Conservation (phyloP, 176 grass and related monocot genomes). For the Oryza meyeriana region DNA sequence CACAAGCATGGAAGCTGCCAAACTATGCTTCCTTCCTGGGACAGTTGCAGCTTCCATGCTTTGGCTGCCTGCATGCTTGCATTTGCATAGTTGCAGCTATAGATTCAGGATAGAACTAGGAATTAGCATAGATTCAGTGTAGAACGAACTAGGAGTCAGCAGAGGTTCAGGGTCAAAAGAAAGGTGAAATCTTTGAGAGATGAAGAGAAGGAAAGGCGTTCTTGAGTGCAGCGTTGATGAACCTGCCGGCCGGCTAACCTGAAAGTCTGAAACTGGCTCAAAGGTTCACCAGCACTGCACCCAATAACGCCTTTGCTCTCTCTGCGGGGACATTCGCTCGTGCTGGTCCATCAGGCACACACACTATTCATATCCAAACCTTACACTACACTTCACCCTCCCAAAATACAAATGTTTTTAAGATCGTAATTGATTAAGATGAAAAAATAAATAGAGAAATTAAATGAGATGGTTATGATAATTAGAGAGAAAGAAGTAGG, state of each 20-base stretch:
- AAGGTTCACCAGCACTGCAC: conserved; percentile 45
- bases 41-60: no score
- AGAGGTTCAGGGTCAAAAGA: neutral
- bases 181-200: neutral
- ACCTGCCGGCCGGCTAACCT: neutral
- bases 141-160: no score
- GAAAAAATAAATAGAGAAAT: no score
- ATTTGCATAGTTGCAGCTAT: no score
- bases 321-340: neutral
- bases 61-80: no score
- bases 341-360: neutral
- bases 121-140: neutral
- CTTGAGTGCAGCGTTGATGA: conserved; percentile 99
- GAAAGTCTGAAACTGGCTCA: neutral
- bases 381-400: no score
- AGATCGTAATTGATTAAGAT: no score
- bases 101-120: neutral
- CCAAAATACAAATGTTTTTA: no score
- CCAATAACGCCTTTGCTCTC: conserved; percentile 53
- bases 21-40: neutral
- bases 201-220: conserved; percentile 42
- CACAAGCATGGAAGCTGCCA: neutral
- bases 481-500: no score
- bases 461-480: no score
- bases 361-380: neutral